Evolutionary conservation across 345 rosid species (phyloP), one percentile per base, ranked within the genome.

Genomic region (Pistacia integerrima): DNA sequence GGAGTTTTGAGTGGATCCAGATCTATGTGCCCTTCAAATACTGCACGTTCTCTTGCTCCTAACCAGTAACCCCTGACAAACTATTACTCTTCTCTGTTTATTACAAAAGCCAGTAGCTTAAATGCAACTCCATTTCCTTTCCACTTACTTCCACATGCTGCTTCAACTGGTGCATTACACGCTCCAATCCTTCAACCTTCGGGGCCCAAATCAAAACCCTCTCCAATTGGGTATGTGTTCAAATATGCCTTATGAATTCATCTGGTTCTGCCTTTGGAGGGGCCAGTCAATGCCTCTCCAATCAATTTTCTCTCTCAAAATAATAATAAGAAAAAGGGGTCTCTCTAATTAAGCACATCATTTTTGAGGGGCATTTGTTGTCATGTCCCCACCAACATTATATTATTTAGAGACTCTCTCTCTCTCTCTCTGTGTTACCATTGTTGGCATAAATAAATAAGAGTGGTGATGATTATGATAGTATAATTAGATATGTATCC

Each of bases 11-110:
- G 79, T 59, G 85, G 74, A 85, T 81, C 85, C 76, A 80, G 88
- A 81, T 81, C 87, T 76, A 75, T 79, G 70, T 69, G 72, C 74
- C 74, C 78, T 72, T 80, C 81, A 66, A 79, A 77, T 74, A 79
- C 73, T 69, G 85, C 85, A 83, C 81, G 84, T 82, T 84, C 80
- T 67, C 84, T 60, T 36, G 35, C 79, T 72, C 71, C 22, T 33
- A 67, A n/a, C n/a, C n/a, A n/a, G n/a, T n/a, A n/a, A 58, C 13
- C 28, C 76, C 78, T 74, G 76, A 81, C 79, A 68, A 35, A 11
- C 33, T 11, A 62, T 36, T 35, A 44, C 49, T 22, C 57, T 46
- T 59, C 28, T 7, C 28, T 61, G 66, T 28, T 56, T 70, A 30
- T 52, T 60, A 48, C 59, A 61, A 41, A 17, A 38, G 41, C 22